phyloP scores from a whole-genome alignment of 2,329 filamentous ascomycete species.

The Hysterium pulicare region DNA sequence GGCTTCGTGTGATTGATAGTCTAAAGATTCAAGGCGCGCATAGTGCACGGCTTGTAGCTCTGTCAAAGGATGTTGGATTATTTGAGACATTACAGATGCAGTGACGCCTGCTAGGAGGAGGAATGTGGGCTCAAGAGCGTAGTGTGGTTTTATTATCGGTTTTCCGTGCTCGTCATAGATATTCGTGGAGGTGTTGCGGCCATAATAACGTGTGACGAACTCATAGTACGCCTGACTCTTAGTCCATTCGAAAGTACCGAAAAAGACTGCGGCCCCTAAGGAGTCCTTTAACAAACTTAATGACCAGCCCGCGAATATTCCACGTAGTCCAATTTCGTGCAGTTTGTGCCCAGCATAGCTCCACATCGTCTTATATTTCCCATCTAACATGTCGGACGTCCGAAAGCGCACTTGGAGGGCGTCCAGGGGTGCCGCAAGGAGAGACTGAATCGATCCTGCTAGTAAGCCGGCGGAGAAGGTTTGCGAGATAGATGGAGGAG shows the following conservation, averaged over 20 bases:
- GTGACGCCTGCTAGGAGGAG: conserved; percentile 65
- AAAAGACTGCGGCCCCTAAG: conserved; percentile 68
- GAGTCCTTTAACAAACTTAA: conserved; percentile 68
- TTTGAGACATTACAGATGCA: conserved; percentile 66
- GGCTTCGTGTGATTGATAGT: conserved; percentile 51
- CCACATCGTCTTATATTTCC: conserved; percentile 67
- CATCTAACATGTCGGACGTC: conserved; percentile 56
- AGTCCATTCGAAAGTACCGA: conserved; percentile 71
- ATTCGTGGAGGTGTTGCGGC: conserved; percentile 19
- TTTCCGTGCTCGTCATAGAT: conserved; percentile 21
- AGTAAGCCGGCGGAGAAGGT: conserved; percentile 69
- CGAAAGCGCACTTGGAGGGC: conserved; percentile 73
- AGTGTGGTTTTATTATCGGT: conserved; percentile 67
- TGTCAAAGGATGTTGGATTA: conserved; percentile 67
- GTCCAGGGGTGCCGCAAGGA: conserved; percentile 71
- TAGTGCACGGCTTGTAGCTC: conserved; percentile 71
- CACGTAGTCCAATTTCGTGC: conserved; percentile 67
- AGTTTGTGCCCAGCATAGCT: conserved; percentile 64
- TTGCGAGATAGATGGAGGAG: conserved; percentile 60
- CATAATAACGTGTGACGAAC: conserved; percentile 69
- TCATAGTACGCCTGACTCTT: conserved; percentile 71
- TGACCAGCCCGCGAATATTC: conserved; percentile 71
- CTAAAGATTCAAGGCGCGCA: conserved; percentile 68
- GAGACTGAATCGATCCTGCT: conserved; percentile 66
- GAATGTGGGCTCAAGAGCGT: conserved; percentile 70